A percentile compares a stretch with the other conserved stretches of the same genome.
These are phyloP conservation scores for Dentipellis sp. DNA, from an alignment of 768 basidiomycete genomes.

Conservation along the genomic window DNA sequence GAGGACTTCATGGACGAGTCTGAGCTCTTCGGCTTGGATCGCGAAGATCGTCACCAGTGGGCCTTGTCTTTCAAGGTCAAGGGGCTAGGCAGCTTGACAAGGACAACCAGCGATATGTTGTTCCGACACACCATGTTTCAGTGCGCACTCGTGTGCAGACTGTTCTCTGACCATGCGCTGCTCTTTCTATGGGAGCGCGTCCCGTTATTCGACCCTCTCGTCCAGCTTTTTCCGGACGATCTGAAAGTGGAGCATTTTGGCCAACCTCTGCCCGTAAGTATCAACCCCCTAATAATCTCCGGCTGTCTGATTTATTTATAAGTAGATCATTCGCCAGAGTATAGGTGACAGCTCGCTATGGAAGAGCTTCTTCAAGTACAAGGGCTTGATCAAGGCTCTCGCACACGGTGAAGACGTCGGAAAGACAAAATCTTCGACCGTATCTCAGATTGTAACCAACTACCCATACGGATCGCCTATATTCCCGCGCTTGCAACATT, in stretches of 20 bases:
- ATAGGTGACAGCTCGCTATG: not conserved
- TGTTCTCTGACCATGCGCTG: not conserved
- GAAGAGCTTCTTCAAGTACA: not conserved
- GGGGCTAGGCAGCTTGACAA: not conserved
- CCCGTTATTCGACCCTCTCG: conserved; percentile 81
- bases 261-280: not conserved
- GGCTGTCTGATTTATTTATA: not conserved
- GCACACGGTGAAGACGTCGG: not conserved
- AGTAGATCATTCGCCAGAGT: not conserved
- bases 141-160: not conserved
- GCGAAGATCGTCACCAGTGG: not conserved
- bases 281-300: not conserved
- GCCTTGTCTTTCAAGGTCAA: not conserved
- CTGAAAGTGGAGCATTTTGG: conserved; percentile 49
- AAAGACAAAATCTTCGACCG: not conserved
- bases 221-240: conserved; percentile 68
- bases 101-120: not conserved
- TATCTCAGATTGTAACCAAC: not conserved
- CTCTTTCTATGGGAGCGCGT: conserved; percentile 39
- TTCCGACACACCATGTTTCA: not conserved
- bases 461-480: not conserved
- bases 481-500: not conserved
- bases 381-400: not conserved
- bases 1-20: not conserved
- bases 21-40: not conserved